Percentiles rank a stretch among this genome's conserved stretches.
These are phyloP conservation scores for Diutina mesorugosa DNA, from an alignment of 1,139 yeast species.

Conservation along the genomic window DNA sequence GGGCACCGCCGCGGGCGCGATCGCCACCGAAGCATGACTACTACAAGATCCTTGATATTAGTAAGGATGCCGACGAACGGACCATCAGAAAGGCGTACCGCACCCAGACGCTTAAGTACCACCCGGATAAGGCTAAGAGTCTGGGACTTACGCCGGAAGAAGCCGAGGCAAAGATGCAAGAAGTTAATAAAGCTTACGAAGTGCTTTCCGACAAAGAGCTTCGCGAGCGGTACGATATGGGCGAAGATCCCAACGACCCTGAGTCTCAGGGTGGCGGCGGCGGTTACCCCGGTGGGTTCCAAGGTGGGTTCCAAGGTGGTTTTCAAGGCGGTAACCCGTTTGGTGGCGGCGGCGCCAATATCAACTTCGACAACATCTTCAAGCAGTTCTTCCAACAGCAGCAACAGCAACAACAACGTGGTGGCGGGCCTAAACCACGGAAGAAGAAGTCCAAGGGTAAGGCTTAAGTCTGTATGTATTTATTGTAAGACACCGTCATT, in stretches of 20 bases:
- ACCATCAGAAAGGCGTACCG: slow-evolving; percentile 81
- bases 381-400: slow-evolving; percentile 1
- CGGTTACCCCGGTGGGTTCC: background rate
- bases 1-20: slow-evolving; percentile 13
- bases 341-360: background rate
- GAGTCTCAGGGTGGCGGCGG: background rate
- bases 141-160: slow-evolving; percentile 57
- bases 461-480: background rate
- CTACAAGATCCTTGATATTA: slow-evolving; percentile 69
- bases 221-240: slow-evolving; percentile 47
- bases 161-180: slow-evolving; percentile 78
- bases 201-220: slow-evolving; percentile 57
- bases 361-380: background rate
- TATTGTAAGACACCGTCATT: background rate
- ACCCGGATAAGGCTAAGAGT: slow-evolving; percentile 71
- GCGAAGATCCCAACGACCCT: slow-evolving; percentile 3
- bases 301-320: background rate
- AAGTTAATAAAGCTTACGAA: slow-evolving; percentile 88
- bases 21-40: slow-evolving; percentile 52
- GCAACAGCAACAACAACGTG: background rate
- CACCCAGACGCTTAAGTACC: slow-evolving; percentile 64
- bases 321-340: background rate
- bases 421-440: background rate
- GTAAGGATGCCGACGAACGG: slow-evolving; percentile 56
- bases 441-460: background rate